Percentiles rank a stretch among this genome's conserved stretches.
phyloP scores from a whole-genome alignment of 2,329 filamentous ascomycete genomes.

The Stachybotrys elegans region DNA sequence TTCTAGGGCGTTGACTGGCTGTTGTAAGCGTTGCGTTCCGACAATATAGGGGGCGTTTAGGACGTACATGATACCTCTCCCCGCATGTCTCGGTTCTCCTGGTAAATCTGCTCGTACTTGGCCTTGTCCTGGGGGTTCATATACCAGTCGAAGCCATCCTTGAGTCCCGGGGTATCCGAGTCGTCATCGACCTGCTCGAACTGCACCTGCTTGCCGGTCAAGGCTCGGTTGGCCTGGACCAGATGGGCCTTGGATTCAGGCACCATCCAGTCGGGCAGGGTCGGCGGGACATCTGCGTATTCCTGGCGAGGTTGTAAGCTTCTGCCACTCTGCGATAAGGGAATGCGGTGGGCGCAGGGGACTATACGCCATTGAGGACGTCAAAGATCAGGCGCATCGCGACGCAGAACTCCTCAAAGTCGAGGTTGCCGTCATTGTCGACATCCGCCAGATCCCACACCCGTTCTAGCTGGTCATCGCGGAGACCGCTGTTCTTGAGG shows the following conservation, averaged over 20 bases:
- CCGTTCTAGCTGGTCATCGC: constrained; percentile 78
- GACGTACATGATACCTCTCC: constrained; percentile 74
- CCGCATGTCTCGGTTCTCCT: constrained; percentile 80
- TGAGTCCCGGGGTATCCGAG: constrained; percentile 75
- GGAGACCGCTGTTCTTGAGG: constrained; percentile 58
- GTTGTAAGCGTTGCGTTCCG: constrained; percentile 9
- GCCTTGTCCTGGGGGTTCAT: constrained; percentile 87
- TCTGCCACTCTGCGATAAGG: too few species aligned
- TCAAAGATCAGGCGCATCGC: constrained; percentile 98
- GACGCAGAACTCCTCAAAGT: constrained; percentile 99
- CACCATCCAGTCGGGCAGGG: constrained; percentile 91
- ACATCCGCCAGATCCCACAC: constrained; percentile 98
- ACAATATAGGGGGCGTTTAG: neutral
- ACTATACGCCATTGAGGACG: constrained; percentile 78
- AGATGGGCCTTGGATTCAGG: constrained; percentile 92
- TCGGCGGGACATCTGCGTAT: constrained; percentile 79
- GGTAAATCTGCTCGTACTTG: constrained; percentile 98
- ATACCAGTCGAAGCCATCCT: constrained; percentile 99
- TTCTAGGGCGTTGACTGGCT: constrained; percentile 68
- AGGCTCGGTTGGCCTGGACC: constrained; percentile 74
- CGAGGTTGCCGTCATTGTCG: constrained; percentile 92
- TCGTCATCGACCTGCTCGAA: constrained; percentile 86
- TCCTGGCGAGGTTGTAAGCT: constrained; percentile 50
- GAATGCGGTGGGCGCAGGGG: constrained; percentile 1
- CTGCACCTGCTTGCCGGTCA: constrained; percentile 72